A percentile compares a stretch with the other conserved stretches of the same genome.
These are phyloP conservation scores for Trichophyton schoenleinii DNA, from an alignment of 2,329 filamentous ascomycete species.

Conservation along the genomic window DNA sequence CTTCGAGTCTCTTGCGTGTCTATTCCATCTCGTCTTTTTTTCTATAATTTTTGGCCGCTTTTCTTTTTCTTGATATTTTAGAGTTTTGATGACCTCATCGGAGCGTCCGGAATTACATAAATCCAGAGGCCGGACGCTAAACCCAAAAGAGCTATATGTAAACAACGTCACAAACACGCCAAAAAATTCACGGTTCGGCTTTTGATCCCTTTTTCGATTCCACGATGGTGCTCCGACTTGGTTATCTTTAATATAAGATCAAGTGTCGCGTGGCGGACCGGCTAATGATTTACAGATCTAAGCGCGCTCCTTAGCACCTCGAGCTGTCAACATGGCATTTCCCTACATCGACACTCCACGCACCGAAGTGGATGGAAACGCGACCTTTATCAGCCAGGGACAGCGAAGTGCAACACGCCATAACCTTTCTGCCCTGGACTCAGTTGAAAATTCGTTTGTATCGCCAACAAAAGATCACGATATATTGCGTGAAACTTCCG, in stretches of 20 bases:
- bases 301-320: background rate
- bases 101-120: slow-evolving; percentile 5
- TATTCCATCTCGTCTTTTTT: slow-evolving; percentile 3
- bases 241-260: background rate
- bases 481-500: slow-evolving; percentile 61
- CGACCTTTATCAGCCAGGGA: slow-evolving; percentile 60
- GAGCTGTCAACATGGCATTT: slow-evolving; percentile 44
- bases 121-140: slow-evolving; percentile 17
- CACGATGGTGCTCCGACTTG: no score
- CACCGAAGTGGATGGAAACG: slow-evolving; percentile 65
- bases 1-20: background rate
- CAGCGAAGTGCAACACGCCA: slow-evolving; percentile 41
- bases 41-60: no score
- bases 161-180: slow-evolving; percentile 21
- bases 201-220: background rate
- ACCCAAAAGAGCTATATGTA: slow-evolving; percentile 28
- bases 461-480: slow-evolving; percentile 68
- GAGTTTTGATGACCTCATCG: slow-evolving; percentile 23
- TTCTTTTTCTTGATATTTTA: slow-evolving; percentile 6
- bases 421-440: slow-evolving; percentile 51
- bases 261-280: background rate
- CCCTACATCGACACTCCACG: slow-evolving; percentile 73
- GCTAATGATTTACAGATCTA: background rate
- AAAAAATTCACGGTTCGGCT: background rate
- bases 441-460: slow-evolving; percentile 75